Percentiles rank a stretch among this genome's conserved stretches.
Conservation (phyloP, 768 basidiomycete genomes). For the Panaeolus cyanescens region DNA sequence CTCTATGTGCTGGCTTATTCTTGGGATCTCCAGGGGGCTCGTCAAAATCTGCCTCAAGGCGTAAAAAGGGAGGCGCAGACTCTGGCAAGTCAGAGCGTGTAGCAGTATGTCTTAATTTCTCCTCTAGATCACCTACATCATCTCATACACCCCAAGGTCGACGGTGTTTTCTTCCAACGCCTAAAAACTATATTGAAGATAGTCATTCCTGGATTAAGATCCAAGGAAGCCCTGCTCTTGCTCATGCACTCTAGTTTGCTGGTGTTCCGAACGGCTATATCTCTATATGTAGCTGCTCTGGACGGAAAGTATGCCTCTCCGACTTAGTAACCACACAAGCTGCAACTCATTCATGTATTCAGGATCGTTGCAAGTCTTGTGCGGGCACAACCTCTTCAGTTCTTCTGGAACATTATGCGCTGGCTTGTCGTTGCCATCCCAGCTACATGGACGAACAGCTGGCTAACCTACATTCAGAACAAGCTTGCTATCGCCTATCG, state of each 20-base stretch:
- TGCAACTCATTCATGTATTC: constrained; percentile 1
- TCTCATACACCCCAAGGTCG: constrained; percentile 57
- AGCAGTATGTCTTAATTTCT: constrained; percentile 50
- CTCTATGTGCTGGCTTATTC: constrained; percentile 61
- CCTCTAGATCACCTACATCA: neutral
- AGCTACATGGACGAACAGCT: constrained; percentile 91
- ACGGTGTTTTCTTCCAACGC: constrained; percentile 86
- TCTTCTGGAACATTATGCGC: constrained; percentile 81
- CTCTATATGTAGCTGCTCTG: constrained; percentile 90
- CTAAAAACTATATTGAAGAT: constrained; percentile 79
- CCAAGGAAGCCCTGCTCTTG: constrained; percentile 86
- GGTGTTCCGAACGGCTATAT: constrained; percentile 87
- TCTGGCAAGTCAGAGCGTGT: constrained; percentile 57
- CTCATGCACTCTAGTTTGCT: constrained; percentile 88
- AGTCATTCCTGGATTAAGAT: constrained; percentile 82
- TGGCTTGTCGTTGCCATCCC: constrained; percentile 94
- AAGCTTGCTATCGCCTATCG: constrained; percentile 90
- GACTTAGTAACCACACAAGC: neutral
- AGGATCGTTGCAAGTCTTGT: constrained; percentile 97
- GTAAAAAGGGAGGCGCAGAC: constrained; percentile 29
- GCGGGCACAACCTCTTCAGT: constrained; percentile 75
- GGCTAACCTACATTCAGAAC: constrained; percentile 91
- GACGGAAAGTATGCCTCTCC: constrained; percentile 75
- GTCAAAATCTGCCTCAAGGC: constrained; percentile 28
- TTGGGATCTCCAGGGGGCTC: constrained; percentile 36